Conservation (phyloP, 768 basidiomycete genomes). For the Boletus pseudopeckii region DNA sequence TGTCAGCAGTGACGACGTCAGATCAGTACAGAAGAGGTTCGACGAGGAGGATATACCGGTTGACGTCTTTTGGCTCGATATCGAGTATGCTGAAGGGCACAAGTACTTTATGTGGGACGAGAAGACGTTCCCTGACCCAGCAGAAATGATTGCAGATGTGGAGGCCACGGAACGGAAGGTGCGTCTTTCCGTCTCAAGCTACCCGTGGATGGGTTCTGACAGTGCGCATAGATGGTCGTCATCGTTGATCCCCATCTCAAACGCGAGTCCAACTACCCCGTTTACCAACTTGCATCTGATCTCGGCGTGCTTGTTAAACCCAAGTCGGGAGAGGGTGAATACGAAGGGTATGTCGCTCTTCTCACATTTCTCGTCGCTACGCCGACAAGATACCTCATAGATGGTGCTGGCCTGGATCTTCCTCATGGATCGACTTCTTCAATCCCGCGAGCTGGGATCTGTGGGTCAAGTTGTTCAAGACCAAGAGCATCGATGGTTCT, state of each 20-base stretch:
- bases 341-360: constrained; percentile 59
- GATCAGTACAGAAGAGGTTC: constrained; percentile 79
- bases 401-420: constrained; percentile 98
- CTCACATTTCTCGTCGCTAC: background rate
- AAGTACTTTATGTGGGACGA: constrained; percentile 98
- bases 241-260: constrained; percentile 98
- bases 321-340: constrained; percentile 75
- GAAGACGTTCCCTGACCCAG: constrained; percentile 90
- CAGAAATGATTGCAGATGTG: constrained; percentile 89
- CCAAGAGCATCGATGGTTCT: constrained; percentile 45
- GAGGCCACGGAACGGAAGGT: constrained; percentile 85
- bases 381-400: background rate
- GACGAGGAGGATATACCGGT: constrained; percentile 95
- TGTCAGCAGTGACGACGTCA: constrained; percentile 82
- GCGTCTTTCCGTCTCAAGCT: background rate
- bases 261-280: constrained; percentile 72
- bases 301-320: constrained; percentile 80
- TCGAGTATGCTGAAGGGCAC: constrained; percentile 91
- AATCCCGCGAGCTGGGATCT: constrained; percentile 85
- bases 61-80: constrained; percentile 97
- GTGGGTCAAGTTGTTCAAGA: constrained; percentile 86
- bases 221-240: constrained; percentile 77
- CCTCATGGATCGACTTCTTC: constrained; percentile 97
- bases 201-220: background rate
- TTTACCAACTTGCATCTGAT: constrained; percentile 81